Conservation (phyloP, 1,139 yeast species). For the Taphrina communis region DNA sequence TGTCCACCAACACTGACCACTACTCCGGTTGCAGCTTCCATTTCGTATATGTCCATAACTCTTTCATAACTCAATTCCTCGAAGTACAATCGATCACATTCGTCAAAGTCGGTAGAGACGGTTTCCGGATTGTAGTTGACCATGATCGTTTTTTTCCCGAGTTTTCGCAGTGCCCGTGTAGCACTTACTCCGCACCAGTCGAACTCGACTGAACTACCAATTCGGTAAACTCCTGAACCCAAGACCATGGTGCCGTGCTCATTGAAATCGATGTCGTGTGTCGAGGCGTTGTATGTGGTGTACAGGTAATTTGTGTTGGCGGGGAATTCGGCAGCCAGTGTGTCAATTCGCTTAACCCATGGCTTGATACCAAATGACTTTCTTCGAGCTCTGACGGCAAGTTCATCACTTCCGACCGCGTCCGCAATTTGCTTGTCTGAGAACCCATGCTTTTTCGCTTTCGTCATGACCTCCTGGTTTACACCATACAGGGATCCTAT, state of each 20-base stretch:
- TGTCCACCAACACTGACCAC: constrained; percentile 98
- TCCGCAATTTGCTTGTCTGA: constrained; percentile 90
- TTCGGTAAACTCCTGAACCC: constrained; percentile 98
- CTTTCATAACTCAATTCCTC: constrained; percentile 95
- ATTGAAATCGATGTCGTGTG: constrained; percentile 80
- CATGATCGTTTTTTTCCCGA: constrained; percentile 91
- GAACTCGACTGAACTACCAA: constrained; percentile 97
- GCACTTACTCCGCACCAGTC: constrained; percentile 99
- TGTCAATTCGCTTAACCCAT: constrained; percentile 94
- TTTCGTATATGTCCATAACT: constrained; percentile 94
- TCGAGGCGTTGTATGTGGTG: constrained; percentile 92
- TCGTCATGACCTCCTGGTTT: constrained; percentile 69
- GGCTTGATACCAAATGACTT: constrained; percentile 81
- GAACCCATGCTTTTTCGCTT: constrained; percentile 93
- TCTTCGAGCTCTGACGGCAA: constrained; percentile 80
- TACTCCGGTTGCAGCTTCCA: constrained; percentile 86
- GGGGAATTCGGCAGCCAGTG: constrained; percentile 98
- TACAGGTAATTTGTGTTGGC: constrained; percentile 94
- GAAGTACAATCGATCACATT: constrained; percentile 94
- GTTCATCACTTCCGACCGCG: constrained; percentile 71
- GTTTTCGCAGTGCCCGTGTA: constrained; percentile 87
- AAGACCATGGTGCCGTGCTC: constrained; percentile 93
- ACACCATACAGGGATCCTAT: constrained; percentile 64
- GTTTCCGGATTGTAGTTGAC: constrained; percentile 98
- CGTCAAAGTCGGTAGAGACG: constrained; percentile 97